phyloP scores from a whole-genome alignment of 768 basidiomycete species.

The Sporobolomyces phaffii region DNA sequence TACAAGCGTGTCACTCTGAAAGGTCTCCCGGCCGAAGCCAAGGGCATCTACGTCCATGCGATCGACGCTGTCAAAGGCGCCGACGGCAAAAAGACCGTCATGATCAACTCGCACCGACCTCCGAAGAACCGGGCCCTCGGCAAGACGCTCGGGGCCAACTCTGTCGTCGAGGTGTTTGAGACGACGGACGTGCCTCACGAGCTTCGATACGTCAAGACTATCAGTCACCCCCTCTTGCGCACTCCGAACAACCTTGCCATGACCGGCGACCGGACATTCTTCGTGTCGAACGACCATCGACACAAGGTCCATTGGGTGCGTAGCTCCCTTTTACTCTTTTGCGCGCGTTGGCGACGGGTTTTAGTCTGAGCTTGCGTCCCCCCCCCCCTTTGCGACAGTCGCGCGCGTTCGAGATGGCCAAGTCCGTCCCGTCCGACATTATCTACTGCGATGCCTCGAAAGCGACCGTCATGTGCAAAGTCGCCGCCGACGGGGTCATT shows the following conservation, averaged over 20 bases:
- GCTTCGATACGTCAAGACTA: slow-evolving; percentile 57
- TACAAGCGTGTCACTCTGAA: slow-evolving; percentile 7
- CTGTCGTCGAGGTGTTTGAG: slow-evolving; percentile 64
- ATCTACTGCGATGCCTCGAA: slow-evolving; percentile 60
- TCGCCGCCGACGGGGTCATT: slow-evolving; percentile 54
- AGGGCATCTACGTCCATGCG: slow-evolving; percentile 53
- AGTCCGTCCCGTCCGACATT: slow-evolving; percentile 50
- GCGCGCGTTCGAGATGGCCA: slow-evolving; percentile 3
- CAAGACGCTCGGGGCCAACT: slow-evolving; percentile 59
- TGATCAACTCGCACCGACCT: slow-evolving; percentile 65
- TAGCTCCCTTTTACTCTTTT: slow-evolving; percentile 4
- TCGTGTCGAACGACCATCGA: slow-evolving; percentile 64
- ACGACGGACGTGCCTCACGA: slow-evolving; percentile 51
- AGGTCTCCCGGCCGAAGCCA: slow-evolving; percentile 19
- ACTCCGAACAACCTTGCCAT: slow-evolving; percentile 72
- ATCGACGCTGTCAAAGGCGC: slow-evolving; percentile 62
- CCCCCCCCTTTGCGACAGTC: no score
- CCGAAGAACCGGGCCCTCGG: slow-evolving; percentile 50
- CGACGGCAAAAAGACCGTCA: slow-evolving; percentile 56
- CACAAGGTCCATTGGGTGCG: slow-evolving; percentile 57
- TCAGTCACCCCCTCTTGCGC: slow-evolving; percentile 55
- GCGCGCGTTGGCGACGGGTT: neutral
- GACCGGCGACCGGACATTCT: slow-evolving; percentile 60
- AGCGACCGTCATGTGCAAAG: slow-evolving; percentile 53
- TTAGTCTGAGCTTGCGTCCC: no score